Percentiles rank a stretch among this genome's conserved stretches.
These are phyloP conservation scores for Thielaviopsis euricoi DNA, from an alignment of 2,329 filamentous ascomycete genomes.

Conservation along the genomic window DNA sequence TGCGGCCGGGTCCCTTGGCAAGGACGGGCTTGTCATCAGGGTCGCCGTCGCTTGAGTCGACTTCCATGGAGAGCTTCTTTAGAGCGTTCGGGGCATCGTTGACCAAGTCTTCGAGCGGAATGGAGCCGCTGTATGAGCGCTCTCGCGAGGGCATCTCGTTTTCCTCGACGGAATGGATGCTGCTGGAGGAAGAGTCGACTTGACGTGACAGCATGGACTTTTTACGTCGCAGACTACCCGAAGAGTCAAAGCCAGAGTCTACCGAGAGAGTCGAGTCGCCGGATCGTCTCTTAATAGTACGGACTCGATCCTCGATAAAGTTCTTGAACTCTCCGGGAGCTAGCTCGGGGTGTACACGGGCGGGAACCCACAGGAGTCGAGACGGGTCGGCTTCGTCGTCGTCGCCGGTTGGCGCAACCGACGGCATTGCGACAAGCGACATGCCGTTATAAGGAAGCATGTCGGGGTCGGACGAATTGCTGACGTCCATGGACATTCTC, in stretches of 20 bases:
- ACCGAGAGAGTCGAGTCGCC: conserved; percentile 50
- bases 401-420: conserved; percentile 52
- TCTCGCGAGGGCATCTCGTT: conserved; percentile 64
- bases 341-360: conserved; percentile 81
- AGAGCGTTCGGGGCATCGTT: conserved; percentile 61
- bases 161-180: conserved; percentile 60
- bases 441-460: conserved; percentile 54
- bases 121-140: conserved; percentile 31
- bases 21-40: conserved; percentile 63
- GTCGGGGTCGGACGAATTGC: conserved; percentile 55
- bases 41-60: conserved; percentile 31
- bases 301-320: conserved; percentile 84
- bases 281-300: conserved; percentile 73
- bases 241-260: conserved; percentile 23
- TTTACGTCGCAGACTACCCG: conserved; percentile 57
- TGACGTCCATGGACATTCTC: conserved; percentile 89
- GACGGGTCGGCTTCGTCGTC: conserved; percentile 81
- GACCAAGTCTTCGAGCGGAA: conserved; percentile 68
- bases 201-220: conserved; percentile 93
- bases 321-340: conserved; percentile 94
- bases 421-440: conserved; percentile 51
- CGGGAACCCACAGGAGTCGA: conserved; percentile 87
- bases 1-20: conserved; percentile 51
- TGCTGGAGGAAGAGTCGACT: conserved; percentile 54
- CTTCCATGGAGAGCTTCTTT: conserved; percentile 47